phyloP scores from a whole-genome alignment of 73 alveolate genomes.

The Durusdinium trenchii region DNA sequence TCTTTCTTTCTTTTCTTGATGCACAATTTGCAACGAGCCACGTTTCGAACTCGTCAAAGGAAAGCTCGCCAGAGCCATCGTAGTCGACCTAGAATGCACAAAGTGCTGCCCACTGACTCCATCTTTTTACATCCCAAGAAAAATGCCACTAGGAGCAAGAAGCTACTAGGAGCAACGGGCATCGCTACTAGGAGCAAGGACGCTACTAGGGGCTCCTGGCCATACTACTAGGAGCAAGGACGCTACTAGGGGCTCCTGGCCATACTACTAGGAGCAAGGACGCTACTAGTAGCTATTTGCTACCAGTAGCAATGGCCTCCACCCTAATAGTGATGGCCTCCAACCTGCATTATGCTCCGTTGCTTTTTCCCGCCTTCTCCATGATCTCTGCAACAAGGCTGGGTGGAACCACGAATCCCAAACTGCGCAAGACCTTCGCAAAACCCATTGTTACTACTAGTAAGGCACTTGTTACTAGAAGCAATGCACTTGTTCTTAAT shows the following conservation, averaged over 20 bases:
- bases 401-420: conserved; percentile 75
- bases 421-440: conserved; percentile 47
- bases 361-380: background rate
- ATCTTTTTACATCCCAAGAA: background rate
- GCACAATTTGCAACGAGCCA: background rate
- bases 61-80: conserved; percentile 81
- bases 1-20: background rate
- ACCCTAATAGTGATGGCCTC: background rate
- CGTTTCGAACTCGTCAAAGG: conserved; percentile 86
- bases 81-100: conserved; percentile 29
- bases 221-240: no score
- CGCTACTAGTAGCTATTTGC: background rate
- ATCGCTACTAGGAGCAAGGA: no score
- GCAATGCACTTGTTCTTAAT: no score
- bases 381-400: conserved; percentile 72
- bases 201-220: no score
- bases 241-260: no score
- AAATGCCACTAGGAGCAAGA: no score
- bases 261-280: no score
- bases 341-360: background rate
- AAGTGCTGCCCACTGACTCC: background rate
- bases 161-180: no score
- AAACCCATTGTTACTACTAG: no score
- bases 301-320: background rate
- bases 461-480: no score